A percentile compares a stretch with the other conserved stretches of the same genome.
These are phyloP conservation scores for Sanghuangporus sanghuang DNA, from an alignment of 1,284 basidiomycete genomes.

Conservation along the genomic window DNA sequence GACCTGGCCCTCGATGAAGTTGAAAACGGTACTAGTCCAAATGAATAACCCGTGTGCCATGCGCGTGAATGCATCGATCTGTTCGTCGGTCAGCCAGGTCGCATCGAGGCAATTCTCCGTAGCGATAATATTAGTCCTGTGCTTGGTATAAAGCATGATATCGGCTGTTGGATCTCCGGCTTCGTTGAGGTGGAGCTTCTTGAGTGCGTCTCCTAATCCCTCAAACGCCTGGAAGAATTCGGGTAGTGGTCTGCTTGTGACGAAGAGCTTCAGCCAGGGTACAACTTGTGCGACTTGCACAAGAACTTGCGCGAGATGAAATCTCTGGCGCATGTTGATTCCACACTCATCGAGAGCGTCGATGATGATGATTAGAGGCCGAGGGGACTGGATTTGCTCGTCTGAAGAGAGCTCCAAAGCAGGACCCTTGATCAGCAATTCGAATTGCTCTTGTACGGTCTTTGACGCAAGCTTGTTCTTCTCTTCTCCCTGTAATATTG, in stretches of 20 bases:
- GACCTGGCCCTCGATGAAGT: conserved; percentile 19
- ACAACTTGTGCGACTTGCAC: neutral
- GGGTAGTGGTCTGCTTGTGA: conserved; percentile 7
- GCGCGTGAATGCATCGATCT: conserved; percentile 21
- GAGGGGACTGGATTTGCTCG: neutral
- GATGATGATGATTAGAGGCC: conserved; percentile 10
- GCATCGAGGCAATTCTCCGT: conserved; percentile 23
- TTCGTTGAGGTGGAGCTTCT: conserved; percentile 6
- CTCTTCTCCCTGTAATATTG: neutral
- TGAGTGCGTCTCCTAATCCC: neutral
- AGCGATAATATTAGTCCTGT: conserved; percentile 9
- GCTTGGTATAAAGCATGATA: neutral
- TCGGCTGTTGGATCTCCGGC: neutral
- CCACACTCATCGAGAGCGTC: conserved; percentile 17
- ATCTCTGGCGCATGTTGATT: neutral
- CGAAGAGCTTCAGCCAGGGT: conserved; percentile 8
- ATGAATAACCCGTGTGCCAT: conserved; percentile 27
- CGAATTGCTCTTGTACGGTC: conserved; percentile 7
- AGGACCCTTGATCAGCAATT: neutral
- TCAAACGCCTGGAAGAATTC: conserved; percentile 1
- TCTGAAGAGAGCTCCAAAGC: neutral
- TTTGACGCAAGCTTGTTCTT: conserved; percentile 1
- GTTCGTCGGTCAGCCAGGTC: conserved; percentile 18
- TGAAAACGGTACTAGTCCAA: conserved; percentile 26
- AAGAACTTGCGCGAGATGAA: neutral